phyloP scores from a whole-genome alignment of 805 yeast genomes.

The Sugiyamaella americana region DNA sequence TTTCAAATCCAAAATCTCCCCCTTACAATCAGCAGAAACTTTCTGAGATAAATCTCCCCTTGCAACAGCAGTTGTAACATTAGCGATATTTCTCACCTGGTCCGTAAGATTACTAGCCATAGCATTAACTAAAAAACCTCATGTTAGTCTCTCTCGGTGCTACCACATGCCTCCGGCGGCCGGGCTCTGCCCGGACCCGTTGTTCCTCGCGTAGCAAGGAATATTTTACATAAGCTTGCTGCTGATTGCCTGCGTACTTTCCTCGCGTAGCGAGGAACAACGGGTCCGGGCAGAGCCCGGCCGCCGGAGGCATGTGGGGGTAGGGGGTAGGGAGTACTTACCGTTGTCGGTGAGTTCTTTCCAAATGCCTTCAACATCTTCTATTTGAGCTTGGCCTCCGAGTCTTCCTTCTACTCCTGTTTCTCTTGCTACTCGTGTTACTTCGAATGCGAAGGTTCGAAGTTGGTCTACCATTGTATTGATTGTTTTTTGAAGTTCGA shows the following conservation, averaged over 20 bases:
- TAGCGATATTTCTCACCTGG: constrained; percentile 82
- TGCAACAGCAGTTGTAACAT: constrained; percentile 84
- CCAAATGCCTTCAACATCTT: constrained; percentile 83
- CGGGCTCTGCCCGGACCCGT: no score
- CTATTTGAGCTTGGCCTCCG: constrained; percentile 82
- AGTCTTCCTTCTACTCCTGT: constrained; percentile 85
- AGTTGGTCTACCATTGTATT: constrained; percentile 86
- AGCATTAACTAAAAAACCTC: constrained; percentile 59
- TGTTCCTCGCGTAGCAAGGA: no score
- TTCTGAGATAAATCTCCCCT: constrained; percentile 75
- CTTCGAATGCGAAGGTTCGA: constrained; percentile 78
- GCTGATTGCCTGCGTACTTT: no score
- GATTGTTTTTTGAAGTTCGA: constrained; percentile 78
- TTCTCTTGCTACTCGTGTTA: constrained; percentile 79
- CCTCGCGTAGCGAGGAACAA: no score
- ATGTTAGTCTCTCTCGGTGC: no score
- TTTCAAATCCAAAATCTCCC: constrained; percentile 72
- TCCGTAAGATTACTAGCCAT: constrained; percentile 86
- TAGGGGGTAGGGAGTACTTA: no score
- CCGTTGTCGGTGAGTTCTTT: constrained; percentile 71
- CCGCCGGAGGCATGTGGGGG: no score
- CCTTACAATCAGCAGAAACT: constrained; percentile 81
- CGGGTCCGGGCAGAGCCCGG: no score
- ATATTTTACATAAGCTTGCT: no score
- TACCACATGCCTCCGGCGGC: no score